A percentile compares a stretch with the other conserved stretches of the same genome.
These are phyloP conservation scores for Trametes sp. DNA, from an alignment of 1,284 basidiomycete species.

Conservation along the genomic window DNA sequence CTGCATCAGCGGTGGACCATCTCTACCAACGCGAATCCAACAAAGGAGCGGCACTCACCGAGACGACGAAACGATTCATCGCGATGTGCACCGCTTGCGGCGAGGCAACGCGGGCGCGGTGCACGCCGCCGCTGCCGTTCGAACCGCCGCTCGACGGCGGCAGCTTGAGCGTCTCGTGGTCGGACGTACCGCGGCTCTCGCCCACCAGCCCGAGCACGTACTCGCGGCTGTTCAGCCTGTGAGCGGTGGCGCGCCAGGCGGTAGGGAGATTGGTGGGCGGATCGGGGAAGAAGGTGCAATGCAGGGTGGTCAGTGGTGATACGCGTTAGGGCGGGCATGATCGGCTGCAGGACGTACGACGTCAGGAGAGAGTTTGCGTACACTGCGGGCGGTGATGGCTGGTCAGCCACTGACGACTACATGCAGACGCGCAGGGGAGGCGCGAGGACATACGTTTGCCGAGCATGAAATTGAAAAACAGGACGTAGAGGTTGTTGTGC, in stretches of 20 bases:
- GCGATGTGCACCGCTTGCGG: neutral
- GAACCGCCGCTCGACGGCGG: neutral
- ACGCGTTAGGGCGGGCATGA: neutral
- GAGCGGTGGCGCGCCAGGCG: too few species aligned
- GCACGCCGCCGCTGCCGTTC: neutral
- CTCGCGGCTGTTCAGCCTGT: slow-evolving; percentile 13
- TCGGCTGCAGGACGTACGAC: neutral
- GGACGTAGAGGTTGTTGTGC: slow-evolving; percentile 4
- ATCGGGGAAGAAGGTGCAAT: neutral
- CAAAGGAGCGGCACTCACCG: neutral
- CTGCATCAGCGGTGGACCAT: neutral
- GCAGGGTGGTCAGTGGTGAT: neutral
- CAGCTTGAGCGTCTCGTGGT: slow-evolving; percentile 5
- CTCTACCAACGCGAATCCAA: too few species aligned
- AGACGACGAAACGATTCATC: neutral
- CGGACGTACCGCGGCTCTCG: neutral
- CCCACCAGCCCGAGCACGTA: slow-evolving; percentile 1
- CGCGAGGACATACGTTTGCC: slow-evolving; percentile 6
- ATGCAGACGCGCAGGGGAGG: neutral
- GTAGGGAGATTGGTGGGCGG: too few species aligned
- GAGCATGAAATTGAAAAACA: slow-evolving; percentile 16
- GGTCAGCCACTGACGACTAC: neutral
- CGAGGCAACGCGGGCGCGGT: neutral
- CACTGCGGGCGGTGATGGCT: neutral
- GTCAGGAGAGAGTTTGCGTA: slow-evolving; percentile 13